Evolutionary conservation across 164 flowering plant species (phyloP), one percentile per base, ranked within the genome.

Genomic region (Vitis labrusca): DNA sequence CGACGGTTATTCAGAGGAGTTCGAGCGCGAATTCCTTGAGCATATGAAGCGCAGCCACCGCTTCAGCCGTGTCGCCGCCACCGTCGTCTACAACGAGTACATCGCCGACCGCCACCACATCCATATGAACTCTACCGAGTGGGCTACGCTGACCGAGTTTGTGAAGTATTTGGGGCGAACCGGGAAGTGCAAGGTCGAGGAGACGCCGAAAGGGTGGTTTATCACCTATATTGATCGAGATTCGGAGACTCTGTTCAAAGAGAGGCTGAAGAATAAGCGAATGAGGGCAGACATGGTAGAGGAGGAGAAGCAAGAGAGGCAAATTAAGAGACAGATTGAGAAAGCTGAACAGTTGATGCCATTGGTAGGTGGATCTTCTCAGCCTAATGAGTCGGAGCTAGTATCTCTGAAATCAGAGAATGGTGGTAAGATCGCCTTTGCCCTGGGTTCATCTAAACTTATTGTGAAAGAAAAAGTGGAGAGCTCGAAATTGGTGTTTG

Each of bases 141-240:
- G 98, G 97, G 89, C 91, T 4, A 88, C 96, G 0, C 80, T 94
- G n/a, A 94, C 97, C 0, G 98, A 94, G 73, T 94, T 94, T 65
- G 86, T 94, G 47, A 89, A 90, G 88, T 71, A 94, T 66, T 72
- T 94, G 62, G 97, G 98, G 5, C 71, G 81, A 17, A 85, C 86
- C 0, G 98, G 98, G 5, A 81, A 91, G 82, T 94, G 96, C 65
- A 90, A 94, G 81, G 97, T 94, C 5, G 97, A 91, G 9, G 97
- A 90, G 78, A 94, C 98, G 0, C 93, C 94, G 0, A 90, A 94
- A 57, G 98, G 98, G 3, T 94, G 98, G 97, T 94, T 94, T 66
- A 86, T 94, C 48, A 94, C 96, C 0, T 94, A 94, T 60, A 90
- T 89, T 32, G 97, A 94, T 73, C 58, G 93, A 50, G 98, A 89